Conservation (phyloP, 2,329 filamentous ascomycete genomes). For the Hymenoscyphus fraxineus region DNA sequence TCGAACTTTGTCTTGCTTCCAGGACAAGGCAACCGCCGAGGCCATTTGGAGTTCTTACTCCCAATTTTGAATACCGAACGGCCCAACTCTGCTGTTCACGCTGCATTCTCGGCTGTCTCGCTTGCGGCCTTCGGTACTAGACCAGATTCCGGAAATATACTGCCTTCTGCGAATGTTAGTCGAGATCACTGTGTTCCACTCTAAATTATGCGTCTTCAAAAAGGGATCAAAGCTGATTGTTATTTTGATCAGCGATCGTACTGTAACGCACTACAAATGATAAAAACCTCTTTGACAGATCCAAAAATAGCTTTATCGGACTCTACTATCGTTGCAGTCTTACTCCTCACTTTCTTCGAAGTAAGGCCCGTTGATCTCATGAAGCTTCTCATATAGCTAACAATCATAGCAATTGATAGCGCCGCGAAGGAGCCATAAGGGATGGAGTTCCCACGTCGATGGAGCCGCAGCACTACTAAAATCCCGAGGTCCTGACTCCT, state of each 20-base stretch:
- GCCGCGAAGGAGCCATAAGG: constrained; percentile 49
- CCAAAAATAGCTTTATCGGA: constrained; percentile 47
- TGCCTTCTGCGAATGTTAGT: constrained; percentile 40
- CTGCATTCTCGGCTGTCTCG: constrained; percentile 52
- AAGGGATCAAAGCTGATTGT: background rate
- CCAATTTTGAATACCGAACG: constrained; percentile 47
- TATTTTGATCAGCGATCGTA: constrained; percentile 39
- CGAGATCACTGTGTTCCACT: background rate
- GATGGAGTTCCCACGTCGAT: constrained; percentile 58
- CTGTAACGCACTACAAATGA: constrained; percentile 48
- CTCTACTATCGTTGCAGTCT: constrained; percentile 52
- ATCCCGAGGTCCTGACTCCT: constrained; percentile 48
- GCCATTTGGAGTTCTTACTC: constrained; percentile 56
- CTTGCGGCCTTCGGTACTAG: constrained; percentile 53
- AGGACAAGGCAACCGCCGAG: constrained; percentile 46
- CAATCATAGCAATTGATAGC: constrained; percentile 43
- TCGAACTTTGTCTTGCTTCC: constrained; percentile 58
- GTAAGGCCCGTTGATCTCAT: constrained; percentile 28
- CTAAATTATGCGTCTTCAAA: background rate
- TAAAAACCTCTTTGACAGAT: constrained; percentile 49
- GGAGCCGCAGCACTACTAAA: constrained; percentile 57
- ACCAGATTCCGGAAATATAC: constrained; percentile 34
- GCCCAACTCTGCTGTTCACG: constrained; percentile 21
- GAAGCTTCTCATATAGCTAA: background rate
- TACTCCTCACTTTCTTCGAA: constrained; percentile 58